Evolutionary conservation across 2,329 filamentous ascomycete genomes (phyloP), one percentile per base, ranked within the genome.

Genomic region (Fusarium penzigii): DNA sequence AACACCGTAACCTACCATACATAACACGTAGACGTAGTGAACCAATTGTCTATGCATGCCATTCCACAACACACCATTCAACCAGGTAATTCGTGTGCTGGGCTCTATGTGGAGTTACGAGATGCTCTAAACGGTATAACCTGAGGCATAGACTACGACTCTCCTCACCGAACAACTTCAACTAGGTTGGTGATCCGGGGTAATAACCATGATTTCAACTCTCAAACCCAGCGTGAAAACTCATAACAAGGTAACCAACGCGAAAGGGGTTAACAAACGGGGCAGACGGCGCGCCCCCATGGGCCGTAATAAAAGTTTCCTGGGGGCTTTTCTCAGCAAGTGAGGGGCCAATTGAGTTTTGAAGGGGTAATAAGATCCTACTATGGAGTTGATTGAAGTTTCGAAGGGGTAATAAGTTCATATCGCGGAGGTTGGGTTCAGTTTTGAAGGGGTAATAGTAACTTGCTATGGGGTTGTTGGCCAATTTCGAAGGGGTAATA

Each of bases 171-270:
- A 25, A 25, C 20, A 50, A 52, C 25, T 48, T 25, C 5, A 45
- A 46, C 42, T 20, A 52, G 36, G 46, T 32, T 47, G 49, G 34
- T 55, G 57, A 53, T 58, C 59, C 47, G 55, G 57, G 59, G 53
- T 54, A 61, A 45, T 20, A 51, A 32, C 44, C 44, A 49, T 51
- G 47, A 42, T 42, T 50, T 44, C 40, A 39, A 29, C 49, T 39
- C 42, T 50, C 42, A 34, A 47, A 53, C 38, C 57, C 54, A 59
- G 48, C 25, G 17, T 39, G 39, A 50, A 42, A 58, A 46, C 53
- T 49, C 46, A 42, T 41, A 49, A 44, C 48, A 39, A 38, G 20
- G 20, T 34, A 48, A 53, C 44, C 47, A 53, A 45, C 46, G 46
- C 47, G 50, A 55, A 47, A 46, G 50, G 14, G 46, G 40, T 57